Evolutionary conservation across 805 yeast species (phyloP), one percentile per base, ranked within the genome.

Genomic region (Metschnikowia gruessii): DNA sequence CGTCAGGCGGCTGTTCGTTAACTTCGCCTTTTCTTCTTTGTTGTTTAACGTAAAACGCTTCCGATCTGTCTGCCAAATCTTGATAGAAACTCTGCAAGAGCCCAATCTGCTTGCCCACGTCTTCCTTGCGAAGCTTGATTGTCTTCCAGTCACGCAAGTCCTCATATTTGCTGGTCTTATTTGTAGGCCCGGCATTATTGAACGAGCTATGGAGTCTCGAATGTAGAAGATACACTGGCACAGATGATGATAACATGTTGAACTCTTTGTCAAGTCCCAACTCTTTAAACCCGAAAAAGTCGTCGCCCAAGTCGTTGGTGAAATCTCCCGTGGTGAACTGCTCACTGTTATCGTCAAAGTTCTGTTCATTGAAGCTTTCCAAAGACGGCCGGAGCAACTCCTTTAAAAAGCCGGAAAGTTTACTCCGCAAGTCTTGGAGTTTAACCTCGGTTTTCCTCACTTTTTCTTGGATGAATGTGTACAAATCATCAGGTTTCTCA

Each of bases 231-330:
- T 92, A 96, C 37, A 95, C 72, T 1, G 99, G 99, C 22, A 94
- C 89, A 0, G 96, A 80, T 2, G 91, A 78, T 24, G 91, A 85
- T 41, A 90, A 67, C 61, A 92, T 71, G 10, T 92, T 91, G 63
- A 89, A 85, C 64, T 94, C 99, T 58, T 85, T 87, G 59, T 92
- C 98, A 43, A 94, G 70, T 0, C 99, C 99, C 40, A 94, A 72
- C 54, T 92, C 98, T 61, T 80, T 86, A 73, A 94, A 95, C 0
- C 99, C 99, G 69, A 95, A 95, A 76, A 91, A 94, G 68, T 94
- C 99, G 58, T 92, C 99, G 6, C 98, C 99, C 32, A 94, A 70
- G 50, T 91, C 97, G 57, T 80, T 85, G 1, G 97, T 85, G 63
- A 94, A 94, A 59, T 91, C 97, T 48, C 99, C 99, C 26, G 94